phyloP scores from a whole-genome alignment of 129 eudicot species.

The Flaveria bidentis region DNA sequence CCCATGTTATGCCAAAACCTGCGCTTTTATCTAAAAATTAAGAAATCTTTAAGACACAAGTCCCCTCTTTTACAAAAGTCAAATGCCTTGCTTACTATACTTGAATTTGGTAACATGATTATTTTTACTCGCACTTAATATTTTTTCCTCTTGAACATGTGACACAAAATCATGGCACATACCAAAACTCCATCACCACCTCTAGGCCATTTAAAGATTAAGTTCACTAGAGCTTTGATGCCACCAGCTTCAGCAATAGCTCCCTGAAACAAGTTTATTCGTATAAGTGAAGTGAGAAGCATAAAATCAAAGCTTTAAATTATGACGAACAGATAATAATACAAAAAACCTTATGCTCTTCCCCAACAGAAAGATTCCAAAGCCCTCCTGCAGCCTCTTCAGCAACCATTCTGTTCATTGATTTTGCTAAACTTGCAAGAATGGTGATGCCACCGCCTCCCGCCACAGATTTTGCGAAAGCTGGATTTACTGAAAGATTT shows the following conservation, averaged over 20 bases:
- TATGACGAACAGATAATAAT: constrained; percentile 1
- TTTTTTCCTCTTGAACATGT: constrained; percentile 4
- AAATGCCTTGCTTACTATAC: neutral
- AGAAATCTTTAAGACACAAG: neutral
- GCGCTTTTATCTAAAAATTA: neutral
- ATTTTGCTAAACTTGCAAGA: constrained; percentile 79
- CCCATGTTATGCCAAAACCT: neutral
- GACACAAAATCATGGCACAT: constrained; percentile 35
- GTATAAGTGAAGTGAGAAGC: constrained; percentile 15
- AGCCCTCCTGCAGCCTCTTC: constrained; percentile 99
- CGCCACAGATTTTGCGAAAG: constrained; percentile 91
- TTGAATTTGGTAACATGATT: constrained; percentile 7
- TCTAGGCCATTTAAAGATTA: constrained; percentile 86
- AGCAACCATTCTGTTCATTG: constrained; percentile 88
- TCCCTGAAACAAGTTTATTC: constrained; percentile 46
- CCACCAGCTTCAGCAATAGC: constrained; percentile 97
- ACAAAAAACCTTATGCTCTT: constrained; percentile 88
- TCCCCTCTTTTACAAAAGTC: neutral
- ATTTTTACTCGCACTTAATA: neutral
- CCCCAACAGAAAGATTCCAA: constrained; percentile 99
- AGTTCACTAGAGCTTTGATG: constrained; percentile 87
- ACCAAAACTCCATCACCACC: constrained; percentile 98
- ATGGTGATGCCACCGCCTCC: constrained; percentile 86
- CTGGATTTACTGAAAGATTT: constrained; percentile 80
- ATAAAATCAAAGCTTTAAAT: neutral